Base-by-base conservation (phyloP, 163 green algal genomes). In the Trebouxia gelatinosa region DNA sequence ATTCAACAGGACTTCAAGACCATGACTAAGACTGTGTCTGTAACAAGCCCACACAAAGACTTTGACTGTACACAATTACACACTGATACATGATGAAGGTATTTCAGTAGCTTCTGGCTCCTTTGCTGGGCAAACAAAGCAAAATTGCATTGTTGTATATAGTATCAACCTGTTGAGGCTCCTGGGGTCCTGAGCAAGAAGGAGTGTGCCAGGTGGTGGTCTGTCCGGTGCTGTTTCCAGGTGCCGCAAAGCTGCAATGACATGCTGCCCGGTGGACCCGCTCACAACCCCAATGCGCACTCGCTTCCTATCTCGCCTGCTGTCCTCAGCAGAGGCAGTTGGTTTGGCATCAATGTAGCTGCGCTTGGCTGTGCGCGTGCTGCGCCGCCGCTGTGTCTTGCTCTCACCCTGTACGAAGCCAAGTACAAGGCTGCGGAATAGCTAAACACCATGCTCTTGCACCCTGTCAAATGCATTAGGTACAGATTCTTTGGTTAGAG, bases 121-220 rank as follows among this genome's bases (percentile, higher is more conserved):
- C n/a, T n/a, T n/a, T n/a, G n/a, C n/a, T n/a, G n/a, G n/a, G n/a
- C n/a, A n/a, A n/a, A n/a, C n/a, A n/a, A n/a, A n/a, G n/a, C n/a
- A n/a, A n/a, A n/a, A n/a, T n/a, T n/a, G n/a, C n/a, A n/a, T n/a
- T n/a, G n/a, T n/a, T n/a, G n/a, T n/a, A n/a, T n/a, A n/a, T n/a
- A n/a, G n/a, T n/a, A n/a, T n/a, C n/a, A n/a, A 76, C 77, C 77
- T 81, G 77, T 77, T 77, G n/a, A 77, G 79, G 61, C 75, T 68
- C 17, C 21, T 57, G 21, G 79, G 72, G 64, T 84, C 79, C 50
- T 77, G 62, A 11, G 72, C 72, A 62, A 84, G 65, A 28, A 84
- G 79, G n/a, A 79, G 64, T 2, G 54, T 50, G 6, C 79, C 72
- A 19, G 70, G 54, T 9, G 48, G 34, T 29, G 46, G 54, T 17